These are phyloP conservation scores for Mycena metata DNA, from an alignment of 768 basidiomycete genomes.

Conservation along the genomic window DNA sequence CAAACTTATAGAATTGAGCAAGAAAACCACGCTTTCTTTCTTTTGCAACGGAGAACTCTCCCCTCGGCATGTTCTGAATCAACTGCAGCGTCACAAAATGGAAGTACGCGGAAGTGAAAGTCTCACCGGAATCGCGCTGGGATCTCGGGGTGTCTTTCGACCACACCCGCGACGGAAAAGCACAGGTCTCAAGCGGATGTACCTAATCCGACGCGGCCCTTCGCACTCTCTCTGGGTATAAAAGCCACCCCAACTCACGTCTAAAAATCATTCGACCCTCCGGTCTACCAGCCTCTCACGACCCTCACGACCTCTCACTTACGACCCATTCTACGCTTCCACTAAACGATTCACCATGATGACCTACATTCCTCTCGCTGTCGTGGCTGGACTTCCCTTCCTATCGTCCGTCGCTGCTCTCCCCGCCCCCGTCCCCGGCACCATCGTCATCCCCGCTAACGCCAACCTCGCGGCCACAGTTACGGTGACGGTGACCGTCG, in stretches of 20 bases:
- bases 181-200: constrained; percentile 23
- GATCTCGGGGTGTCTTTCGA: not conserved
- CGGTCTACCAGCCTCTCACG: not conserved
- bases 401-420: too few species aligned
- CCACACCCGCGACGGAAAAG: not conserved
- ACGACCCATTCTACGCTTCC: not conserved
- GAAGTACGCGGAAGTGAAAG: not conserved
- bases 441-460: too few species aligned
- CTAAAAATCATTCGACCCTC: constrained; percentile 8
- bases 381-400: too few species aligned
- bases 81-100: too few species aligned
- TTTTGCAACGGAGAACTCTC: too few species aligned
- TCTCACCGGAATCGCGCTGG: not conserved
- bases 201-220: not conserved
- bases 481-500: too few species aligned
- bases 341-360: constrained; percentile 16
- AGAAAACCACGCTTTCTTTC: too few species aligned
- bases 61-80: too few species aligned
- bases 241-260: not conserved
- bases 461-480: too few species aligned
- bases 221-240: constrained; percentile 6
- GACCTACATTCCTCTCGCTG: too few species aligned
- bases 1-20: too few species aligned
- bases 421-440: too few species aligned
- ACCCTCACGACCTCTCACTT: not conserved